phyloP scores from a whole-genome alignment of 345 rosid genomes.

The Passiflora organensis region DNA sequence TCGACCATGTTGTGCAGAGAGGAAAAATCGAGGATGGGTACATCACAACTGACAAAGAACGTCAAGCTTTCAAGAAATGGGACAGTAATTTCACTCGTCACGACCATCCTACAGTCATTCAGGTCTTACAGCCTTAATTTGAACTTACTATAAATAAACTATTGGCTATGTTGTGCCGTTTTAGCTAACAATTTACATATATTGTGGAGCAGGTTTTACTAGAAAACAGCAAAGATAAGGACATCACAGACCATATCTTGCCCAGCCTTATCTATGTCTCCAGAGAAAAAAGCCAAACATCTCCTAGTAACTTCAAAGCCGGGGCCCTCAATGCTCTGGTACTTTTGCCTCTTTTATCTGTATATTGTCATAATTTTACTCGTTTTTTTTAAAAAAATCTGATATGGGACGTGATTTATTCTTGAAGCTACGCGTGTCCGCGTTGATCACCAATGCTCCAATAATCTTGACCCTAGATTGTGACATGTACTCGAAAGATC shows the following conservation, averaged over 20 bases:
- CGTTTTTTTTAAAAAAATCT: no score
- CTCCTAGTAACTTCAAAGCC: constrained; percentile 62
- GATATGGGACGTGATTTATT: background rate
- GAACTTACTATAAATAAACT: background rate
- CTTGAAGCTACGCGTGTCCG: constrained; percentile 49
- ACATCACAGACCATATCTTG: constrained; percentile 28
- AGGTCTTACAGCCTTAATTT: constrained; percentile 25
- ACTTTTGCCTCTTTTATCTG: background rate
- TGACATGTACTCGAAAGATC: constrained; percentile 76
- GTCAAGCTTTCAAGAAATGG: constrained; percentile 30
- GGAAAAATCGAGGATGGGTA: constrained; percentile 13
- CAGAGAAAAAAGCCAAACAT: constrained; percentile 47
- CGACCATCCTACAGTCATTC: constrained; percentile 59
- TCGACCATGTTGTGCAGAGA: constrained; percentile 10
- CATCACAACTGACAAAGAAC: background rate
- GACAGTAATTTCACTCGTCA: constrained; percentile 39
- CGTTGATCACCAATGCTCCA: constrained; percentile 47
- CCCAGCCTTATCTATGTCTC: constrained; percentile 67
- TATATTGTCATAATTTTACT: no score
- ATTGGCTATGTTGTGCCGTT: background rate
- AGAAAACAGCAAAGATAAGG: constrained; percentile 38
- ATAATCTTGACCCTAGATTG: constrained; percentile 68
- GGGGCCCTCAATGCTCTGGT: constrained; percentile 82
- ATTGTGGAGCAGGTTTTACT: constrained; percentile 40
- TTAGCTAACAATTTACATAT: no score